phyloP scores from a whole-genome alignment of 2,329 filamentous ascomycete species.

The Aspergillus terreus region DNA sequence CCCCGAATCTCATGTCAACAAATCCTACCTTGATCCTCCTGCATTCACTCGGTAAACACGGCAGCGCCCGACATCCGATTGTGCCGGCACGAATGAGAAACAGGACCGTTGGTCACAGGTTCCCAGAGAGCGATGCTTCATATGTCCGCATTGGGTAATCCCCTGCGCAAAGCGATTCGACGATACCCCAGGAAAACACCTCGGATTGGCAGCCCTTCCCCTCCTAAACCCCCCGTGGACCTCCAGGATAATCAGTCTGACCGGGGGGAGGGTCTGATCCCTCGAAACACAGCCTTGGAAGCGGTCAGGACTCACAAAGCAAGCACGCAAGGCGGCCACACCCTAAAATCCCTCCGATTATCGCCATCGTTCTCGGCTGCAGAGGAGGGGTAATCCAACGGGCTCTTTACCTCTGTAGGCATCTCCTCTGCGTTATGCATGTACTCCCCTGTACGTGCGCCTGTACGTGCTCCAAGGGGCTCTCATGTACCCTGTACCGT shows the following conservation, averaged over 20 bases:
- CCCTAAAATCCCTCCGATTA: conserved; percentile 9
- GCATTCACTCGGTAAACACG: conserved; percentile 1
- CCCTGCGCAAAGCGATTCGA: neutral
- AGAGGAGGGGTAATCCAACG: conserved; percentile 3
- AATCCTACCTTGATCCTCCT: conserved; percentile 7
- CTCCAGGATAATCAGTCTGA: conserved; percentile 19
- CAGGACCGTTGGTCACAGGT: conserved; percentile 10
- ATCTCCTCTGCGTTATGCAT: neutral
- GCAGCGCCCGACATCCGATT: conserved; percentile 9
- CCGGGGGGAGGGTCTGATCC: conserved; percentile 7
- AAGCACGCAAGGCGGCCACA: conserved; percentile 16
- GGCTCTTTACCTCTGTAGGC: no score
- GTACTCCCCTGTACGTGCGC: neutral
- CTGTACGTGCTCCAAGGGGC: no score
- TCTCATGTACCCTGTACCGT: no score
- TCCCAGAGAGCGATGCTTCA: neutral
- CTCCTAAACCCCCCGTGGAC: conserved; percentile 16
- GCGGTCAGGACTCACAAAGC: conserved; percentile 8
- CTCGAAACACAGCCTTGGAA: conserved; percentile 3
- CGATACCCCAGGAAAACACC: neutral
- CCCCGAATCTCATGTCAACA: neutral
- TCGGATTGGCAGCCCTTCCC: conserved; percentile 7
- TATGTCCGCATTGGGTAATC: neutral
- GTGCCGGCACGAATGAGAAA: conserved; percentile 12
- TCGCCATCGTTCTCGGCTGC: conserved; percentile 1